Base-by-base conservation (phyloP, 225 moss, liverwort and hornwort species). In the Lunularia cruciata region DNA sequence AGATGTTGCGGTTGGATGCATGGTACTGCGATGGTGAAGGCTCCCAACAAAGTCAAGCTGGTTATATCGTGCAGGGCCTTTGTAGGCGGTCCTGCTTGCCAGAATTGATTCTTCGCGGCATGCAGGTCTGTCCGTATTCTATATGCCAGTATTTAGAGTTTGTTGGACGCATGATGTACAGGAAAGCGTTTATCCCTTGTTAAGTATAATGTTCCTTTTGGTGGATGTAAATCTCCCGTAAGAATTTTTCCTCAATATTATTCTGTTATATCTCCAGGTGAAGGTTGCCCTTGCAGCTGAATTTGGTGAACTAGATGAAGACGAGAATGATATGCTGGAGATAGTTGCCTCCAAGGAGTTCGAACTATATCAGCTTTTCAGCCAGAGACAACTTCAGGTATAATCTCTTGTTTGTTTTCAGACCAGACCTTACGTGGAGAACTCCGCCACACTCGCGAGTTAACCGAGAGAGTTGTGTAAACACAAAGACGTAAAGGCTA, bases 11-110 rank as follows among this genome's bases (percentile, higher is more conserved):
- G 11, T 86, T 88, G 83, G 92, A 96, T 65, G 83, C 90, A 20
- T 90, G 85, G 88, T 84, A 87, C 57, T 80, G 80, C 77, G 86
- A 86, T 52, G 85, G 81, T 34, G 82, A 76, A 39, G 73, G 84
- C 47, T 66, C 80, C 54, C 87, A 81, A 39, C 84, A 67, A 75
- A 70, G 70, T 40, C 89, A 77, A 43, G 90, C 92, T 57, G 84
- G 77, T 19, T 90, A 87, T 71, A 88, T 96, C 68, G 67, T 89
- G 71, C 90, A 79, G 73, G 96, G 96, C 52, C 79, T 96, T 19
- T 89, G 87, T 62, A 87, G 92, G 54, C 90, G 92, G 30, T 96
- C 90, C 77, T 96, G 96, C 74, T 71, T 96, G 33, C 96, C 96
- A 20, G 96, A 96, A 78, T 76, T 96, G 31, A 81, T 92, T 73